phyloP scores from a whole-genome alignment of 2,329 filamentous ascomycete species.

The Aspergillus sp. region DNA sequence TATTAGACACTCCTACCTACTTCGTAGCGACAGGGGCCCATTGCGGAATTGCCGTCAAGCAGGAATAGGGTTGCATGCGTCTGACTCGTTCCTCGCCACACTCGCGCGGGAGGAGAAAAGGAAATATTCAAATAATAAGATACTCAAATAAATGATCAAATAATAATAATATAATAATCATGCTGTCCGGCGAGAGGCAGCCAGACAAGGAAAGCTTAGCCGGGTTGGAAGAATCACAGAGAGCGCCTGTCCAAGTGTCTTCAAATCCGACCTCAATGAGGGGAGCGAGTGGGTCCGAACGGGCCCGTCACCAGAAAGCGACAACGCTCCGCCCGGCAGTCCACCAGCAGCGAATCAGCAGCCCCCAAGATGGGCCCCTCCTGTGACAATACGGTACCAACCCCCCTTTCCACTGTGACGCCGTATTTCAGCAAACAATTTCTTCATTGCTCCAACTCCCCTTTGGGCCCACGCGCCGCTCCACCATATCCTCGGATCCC shows the following conservation, averaged over 20 bases:
- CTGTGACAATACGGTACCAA: constrained; percentile 17
- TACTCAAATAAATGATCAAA: constrained; percentile 8
- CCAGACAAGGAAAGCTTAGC: constrained; percentile 28
- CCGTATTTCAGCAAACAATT: constrained; percentile 13
- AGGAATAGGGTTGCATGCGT: constrained; percentile 3
- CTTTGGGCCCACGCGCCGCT: constrained; percentile 29
- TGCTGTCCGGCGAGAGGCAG: neutral
- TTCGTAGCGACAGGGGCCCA: neutral
- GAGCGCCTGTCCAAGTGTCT: neutral
- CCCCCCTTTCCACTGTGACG: constrained; percentile 17
- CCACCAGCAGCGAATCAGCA: constrained; percentile 13
- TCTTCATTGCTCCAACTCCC: constrained; percentile 8
- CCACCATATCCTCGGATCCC: constrained; percentile 40
- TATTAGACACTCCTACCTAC: too few species aligned
- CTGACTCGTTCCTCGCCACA: constrained; percentile 9
- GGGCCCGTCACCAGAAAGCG: constrained; percentile 26
- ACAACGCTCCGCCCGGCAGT: constrained; percentile 19
- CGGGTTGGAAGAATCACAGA: constrained; percentile 9
- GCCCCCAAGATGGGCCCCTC: constrained; percentile 7
- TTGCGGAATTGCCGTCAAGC: neutral
- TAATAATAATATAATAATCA: neutral
- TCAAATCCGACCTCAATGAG: constrained; percentile 14
- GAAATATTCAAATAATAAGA: constrained; percentile 4
- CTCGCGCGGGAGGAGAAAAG: neutral
- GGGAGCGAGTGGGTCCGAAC: constrained; percentile 23